Evolutionary conservation across 306 rosid genomes (phyloP), one percentile per base, ranked within the genome.

Genomic region (Cucurbita argyrosperma): DNA sequence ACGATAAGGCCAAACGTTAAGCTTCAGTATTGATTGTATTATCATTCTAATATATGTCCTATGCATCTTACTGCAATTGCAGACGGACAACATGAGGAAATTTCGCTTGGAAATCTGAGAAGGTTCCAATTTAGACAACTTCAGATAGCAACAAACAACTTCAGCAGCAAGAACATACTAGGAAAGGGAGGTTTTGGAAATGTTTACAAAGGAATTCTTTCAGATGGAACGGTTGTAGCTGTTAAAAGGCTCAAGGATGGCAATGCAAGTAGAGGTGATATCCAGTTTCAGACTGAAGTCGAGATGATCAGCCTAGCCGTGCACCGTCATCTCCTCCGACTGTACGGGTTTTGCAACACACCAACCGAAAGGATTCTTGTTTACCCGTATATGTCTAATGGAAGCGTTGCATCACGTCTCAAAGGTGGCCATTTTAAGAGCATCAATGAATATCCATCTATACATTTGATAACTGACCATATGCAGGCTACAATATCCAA

Each of bases 251-350:
- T 93, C 58, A 93, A 89, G 80, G 96, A 93, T 80, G 96, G 96
- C 45, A 87, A 77, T 75, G 86, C 93, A 42, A 80, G 69, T 64
- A 90, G 96, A 49, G 96, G 98, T 43, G 98, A 90, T 79, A 85
- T 88, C 66, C 98, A 92, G 47, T 92, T 92, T 85, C 98, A 92
- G 80, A 92, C 98, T 54, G 98, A 93, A 83, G 93, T 93, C 71
- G 98, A 93, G 85, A 90, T 89, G 98, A 93, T 93, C 78, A 90
- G 98, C 82, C 81, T 93, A 56, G 98, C 98, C 4, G 96, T 93
- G 51, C 98, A 93, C 46, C 67, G 98, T 71, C 91, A 93, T 77
- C 96, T 93, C 60, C 96, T 93, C 51, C 81, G 91, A 74, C 77
- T 93, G 6, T 86, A 86, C 69, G 98, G 98, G 12, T 90, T 90